phyloP scores from a whole-genome alignment of 495 filamentous ascomycete genomes.

The Cenococcum geophilum region DNA sequence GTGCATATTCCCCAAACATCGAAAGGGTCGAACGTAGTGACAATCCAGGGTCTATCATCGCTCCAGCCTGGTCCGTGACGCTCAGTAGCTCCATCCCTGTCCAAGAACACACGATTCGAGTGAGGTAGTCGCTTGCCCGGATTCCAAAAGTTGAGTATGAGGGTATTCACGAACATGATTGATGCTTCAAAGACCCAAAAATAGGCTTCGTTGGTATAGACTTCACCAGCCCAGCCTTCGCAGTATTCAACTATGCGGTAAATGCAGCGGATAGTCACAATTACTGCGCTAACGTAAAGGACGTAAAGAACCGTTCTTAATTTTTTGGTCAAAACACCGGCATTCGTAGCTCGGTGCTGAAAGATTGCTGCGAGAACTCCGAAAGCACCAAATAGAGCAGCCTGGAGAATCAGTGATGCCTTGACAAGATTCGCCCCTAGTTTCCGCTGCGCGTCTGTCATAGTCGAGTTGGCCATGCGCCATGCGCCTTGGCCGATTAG shows the following conservation, averaged over 20 bases:
- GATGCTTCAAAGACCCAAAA: constrained; percentile 41
- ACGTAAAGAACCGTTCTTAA: constrained; percentile 50
- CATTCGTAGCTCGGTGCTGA: constrained; percentile 52
- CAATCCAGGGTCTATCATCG: constrained; percentile 30
- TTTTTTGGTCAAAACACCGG: constrained; percentile 49
- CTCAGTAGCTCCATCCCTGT: constrained; percentile 33
- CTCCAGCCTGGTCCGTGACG: constrained; percentile 35
- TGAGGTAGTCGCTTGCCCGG: constrained; percentile 32
- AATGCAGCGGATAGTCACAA: constrained; percentile 38
- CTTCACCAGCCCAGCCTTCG: constrained; percentile 21
- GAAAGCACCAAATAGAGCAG: constrained; percentile 58
- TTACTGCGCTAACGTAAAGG: constrained; percentile 31
- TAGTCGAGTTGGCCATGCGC: constrained; percentile 47
- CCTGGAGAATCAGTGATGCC: constrained; percentile 60
- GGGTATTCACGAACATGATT: constrained; percentile 38
- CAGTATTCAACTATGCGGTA: constrained; percentile 37
- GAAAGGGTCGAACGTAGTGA: constrained; percentile 34
- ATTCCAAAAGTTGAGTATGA: constrained; percentile 34
- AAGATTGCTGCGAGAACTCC: constrained; percentile 53
- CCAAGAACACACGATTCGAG: constrained; percentile 31
- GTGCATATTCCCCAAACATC: constrained; percentile 34
- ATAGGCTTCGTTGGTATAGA: constrained; percentile 35
- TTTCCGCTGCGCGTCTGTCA: constrained; percentile 43
- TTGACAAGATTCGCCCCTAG: constrained; percentile 57
- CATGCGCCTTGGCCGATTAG: constrained; percentile 66